Evolutionary conservation across 805 yeast genomes (phyloP).

Genomic region (Saitoella complicata): DNA sequence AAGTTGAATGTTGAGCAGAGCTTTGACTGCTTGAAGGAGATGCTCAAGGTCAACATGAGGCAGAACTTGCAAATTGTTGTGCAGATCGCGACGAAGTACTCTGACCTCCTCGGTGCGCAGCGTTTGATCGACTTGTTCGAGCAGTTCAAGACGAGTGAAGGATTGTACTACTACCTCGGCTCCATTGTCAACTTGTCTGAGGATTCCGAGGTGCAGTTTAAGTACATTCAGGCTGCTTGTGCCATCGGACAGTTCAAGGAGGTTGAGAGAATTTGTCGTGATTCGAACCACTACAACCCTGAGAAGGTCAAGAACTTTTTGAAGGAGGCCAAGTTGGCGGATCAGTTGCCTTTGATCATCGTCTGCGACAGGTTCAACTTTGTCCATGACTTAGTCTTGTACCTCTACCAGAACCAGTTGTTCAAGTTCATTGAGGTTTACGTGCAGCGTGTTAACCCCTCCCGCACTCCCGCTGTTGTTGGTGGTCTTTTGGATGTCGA

Average conservation of each 20-base stretch:
- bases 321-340: conserved; percentile 85
- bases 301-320: conserved; percentile 94
- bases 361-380: conserved; percentile 86
- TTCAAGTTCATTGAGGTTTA: conserved; percentile 95
- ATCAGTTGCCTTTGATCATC: conserved; percentile 89
- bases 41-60: conserved; percentile 61
- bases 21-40: conserved; percentile 68
- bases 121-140: conserved; percentile 81
- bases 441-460: conserved; percentile 93
- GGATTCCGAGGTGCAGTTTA: conserved; percentile 88
- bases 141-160: conserved; percentile 82
- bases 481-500: conserved; percentile 95
- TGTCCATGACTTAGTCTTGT: conserved; percentile 84
- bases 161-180: conserved; percentile 83
- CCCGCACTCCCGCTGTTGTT: conserved; percentile 89
- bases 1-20: conserved; percentile 89
- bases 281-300: conserved; percentile 85
- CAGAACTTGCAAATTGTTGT: conserved; percentile 85
- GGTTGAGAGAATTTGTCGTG: conserved; percentile 89
- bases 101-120: conserved; percentile 79
- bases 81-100: conserved; percentile 92
- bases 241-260: conserved; percentile 79
- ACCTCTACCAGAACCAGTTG: conserved; percentile 86
- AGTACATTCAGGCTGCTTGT: conserved; percentile 90
- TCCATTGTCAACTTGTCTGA: conserved; percentile 86